Evolutionary conservation across 805 yeast genomes (phyloP).

Genomic region (Hanseniaspora osmophila): DNA sequence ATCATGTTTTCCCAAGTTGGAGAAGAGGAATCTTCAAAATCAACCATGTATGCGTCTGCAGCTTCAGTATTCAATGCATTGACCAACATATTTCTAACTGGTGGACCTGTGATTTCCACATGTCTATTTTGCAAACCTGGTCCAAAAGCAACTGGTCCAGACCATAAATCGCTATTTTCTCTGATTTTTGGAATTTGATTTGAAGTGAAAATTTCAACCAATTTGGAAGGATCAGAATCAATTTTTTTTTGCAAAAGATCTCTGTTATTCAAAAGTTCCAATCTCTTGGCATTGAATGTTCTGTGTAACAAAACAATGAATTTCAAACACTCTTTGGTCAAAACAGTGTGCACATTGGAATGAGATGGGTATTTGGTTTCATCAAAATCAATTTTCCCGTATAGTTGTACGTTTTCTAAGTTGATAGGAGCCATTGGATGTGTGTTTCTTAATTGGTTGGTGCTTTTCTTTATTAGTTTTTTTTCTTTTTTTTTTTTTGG

Average conservation of each 20-base stretch:
- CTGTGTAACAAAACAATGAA: conserved; percentile 63
- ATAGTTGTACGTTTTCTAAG: conserved; percentile 24
- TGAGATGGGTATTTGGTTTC: conserved; percentile 23
- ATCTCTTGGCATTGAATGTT: conserved; percentile 50
- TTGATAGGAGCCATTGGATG: conserved; percentile 13
- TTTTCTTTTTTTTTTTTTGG: not conserved
- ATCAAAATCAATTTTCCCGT: conserved; percentile 20
- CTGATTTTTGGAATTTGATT: conserved; percentile 44
- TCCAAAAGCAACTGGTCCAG: conserved; percentile 50
- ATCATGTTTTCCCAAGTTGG: conserved; percentile 74
- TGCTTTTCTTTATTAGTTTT: not conserved
- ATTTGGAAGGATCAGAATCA: conserved; percentile 22
- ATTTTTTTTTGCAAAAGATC: conserved; percentile 43
- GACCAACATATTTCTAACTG: conserved; percentile 71
- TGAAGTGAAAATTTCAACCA: conserved; percentile 49
- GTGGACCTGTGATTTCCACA: conserved; percentile 77
- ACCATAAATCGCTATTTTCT: conserved; percentile 54
- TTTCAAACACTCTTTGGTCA: conserved; percentile 37
- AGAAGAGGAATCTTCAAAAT: conserved; percentile 71
- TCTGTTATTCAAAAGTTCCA: conserved; percentile 46
- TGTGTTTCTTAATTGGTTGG: not conserved
- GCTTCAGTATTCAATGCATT: conserved; percentile 58
- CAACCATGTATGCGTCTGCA: conserved; percentile 77
- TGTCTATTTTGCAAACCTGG: conserved; percentile 63
- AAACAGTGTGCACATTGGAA: conserved; percentile 26